Percentiles rank a stretch among this genome's conserved stretches.
Conservation (phyloP, 1,284 basidiomycete genomes). For the Cutaneotrichosporon sp. region DNA sequence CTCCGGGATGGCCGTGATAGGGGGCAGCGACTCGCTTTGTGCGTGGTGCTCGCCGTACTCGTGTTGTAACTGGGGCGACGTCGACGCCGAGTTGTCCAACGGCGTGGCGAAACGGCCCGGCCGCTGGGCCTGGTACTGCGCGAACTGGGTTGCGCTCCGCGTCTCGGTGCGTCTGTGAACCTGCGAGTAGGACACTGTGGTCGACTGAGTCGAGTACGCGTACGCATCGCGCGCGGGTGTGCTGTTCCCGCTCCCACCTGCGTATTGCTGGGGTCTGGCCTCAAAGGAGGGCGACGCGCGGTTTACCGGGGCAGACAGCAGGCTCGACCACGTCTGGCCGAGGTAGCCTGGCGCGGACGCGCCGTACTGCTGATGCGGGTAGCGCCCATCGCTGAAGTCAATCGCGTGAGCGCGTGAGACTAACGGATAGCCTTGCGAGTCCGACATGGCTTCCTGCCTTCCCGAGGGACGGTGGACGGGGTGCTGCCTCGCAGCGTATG, state of each 20-base stretch:
- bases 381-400: not conserved
- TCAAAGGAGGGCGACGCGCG: not conserved
- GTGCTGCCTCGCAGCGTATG: too few relatives aligned
- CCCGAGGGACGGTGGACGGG: too few relatives aligned
- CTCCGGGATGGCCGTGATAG: not conserved
- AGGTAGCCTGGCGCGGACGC: not conserved
- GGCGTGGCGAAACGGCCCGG: not conserved
- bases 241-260: not conserved
- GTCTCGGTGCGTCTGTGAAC: not conserved
- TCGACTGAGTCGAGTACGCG: not conserved
- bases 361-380: not conserved
- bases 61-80: too few relatives aligned
- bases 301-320: not conserved
- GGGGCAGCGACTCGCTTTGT: not conserved
- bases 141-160: not conserved
- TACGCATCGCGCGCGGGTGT: not conserved
- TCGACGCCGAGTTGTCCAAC: not conserved
- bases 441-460: not conserved
- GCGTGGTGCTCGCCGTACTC: not conserved
- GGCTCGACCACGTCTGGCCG: conserved; percentile 3
- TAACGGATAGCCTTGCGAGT: not conserved
- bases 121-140: not conserved
- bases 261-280: not conserved
- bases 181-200: not conserved
- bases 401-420: not conserved